These are phyloP conservation scores for Ustilago cynodontis DNA, from an alignment of 1,284 basidiomycete species.

Conservation along the genomic window DNA sequence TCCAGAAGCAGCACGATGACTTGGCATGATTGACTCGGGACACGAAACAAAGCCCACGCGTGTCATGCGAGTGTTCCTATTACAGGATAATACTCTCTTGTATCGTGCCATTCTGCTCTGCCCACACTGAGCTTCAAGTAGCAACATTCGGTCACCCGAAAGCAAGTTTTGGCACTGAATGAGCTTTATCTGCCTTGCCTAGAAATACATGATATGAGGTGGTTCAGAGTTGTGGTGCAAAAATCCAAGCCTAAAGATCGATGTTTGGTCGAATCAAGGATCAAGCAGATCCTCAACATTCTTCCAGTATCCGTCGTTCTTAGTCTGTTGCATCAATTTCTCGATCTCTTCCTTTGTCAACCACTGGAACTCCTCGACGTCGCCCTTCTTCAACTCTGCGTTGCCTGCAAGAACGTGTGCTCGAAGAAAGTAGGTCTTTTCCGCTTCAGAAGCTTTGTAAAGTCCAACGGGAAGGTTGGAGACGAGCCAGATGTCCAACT, in stretches of 20 bases:
- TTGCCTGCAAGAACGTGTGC: slow-evolving; percentile 63
- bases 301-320: slow-evolving; percentile 79
- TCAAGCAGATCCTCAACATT: slow-evolving; percentile 80
- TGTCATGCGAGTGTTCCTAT: too few species aligned
- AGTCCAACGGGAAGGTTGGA: slow-evolving; percentile 64
- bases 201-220: neutral
- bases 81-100: too few species aligned
- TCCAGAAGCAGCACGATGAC: too few species aligned
- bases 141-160: too few species aligned
- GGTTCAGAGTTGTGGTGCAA: too few species aligned
- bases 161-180: too few species aligned
- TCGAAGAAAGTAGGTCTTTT: slow-evolving; percentile 62
- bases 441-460: slow-evolving; percentile 19
- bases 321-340: slow-evolving; percentile 71
- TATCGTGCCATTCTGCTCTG: too few species aligned
- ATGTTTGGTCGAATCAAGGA: slow-evolving; percentile 38
- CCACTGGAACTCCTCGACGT: slow-evolving; percentile 84
- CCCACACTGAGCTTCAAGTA: too few species aligned
- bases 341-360: slow-evolving; percentile 87
- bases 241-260: too few species aligned
- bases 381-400: slow-evolving; percentile 50
- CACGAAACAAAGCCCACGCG: too few species aligned
- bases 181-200: too few species aligned
- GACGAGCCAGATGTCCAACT: slow-evolving; percentile 68
- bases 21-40: too few species aligned